Conservation (phyloP, 495 filamentous ascomycete species). For the Achaetomiella virescens region DNA sequence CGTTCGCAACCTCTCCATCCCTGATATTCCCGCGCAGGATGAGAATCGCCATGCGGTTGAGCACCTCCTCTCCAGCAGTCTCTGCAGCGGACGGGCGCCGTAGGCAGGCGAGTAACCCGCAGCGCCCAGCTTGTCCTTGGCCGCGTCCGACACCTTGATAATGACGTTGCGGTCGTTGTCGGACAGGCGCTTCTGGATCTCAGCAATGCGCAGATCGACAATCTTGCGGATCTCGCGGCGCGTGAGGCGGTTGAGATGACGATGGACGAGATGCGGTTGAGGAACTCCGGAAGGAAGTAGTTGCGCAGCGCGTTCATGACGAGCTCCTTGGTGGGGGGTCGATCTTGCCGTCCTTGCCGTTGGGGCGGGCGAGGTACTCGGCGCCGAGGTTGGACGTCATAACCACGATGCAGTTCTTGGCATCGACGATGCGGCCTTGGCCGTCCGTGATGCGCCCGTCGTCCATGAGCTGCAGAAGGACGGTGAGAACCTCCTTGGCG, state of each 20-base stretch:
- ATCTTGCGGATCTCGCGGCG: conserved; percentile 86
- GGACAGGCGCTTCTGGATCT: conserved; percentile 83
- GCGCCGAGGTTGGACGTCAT: conserved; percentile 98
- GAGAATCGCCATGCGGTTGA: conserved; percentile 85
- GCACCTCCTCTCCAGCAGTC: conserved; percentile 94
- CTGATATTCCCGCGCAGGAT: conserved; percentile 77
- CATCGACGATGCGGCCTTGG: conserved; percentile 89
- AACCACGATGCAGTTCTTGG: conserved; percentile 96
- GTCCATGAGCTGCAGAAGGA: conserved; percentile 96
- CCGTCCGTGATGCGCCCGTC: conserved; percentile 98
- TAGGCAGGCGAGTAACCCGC: conserved; percentile 92
- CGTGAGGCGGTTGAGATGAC: conserved; percentile 97
- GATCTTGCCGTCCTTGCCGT: conserved; percentile 72
- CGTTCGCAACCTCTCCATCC: conserved; percentile 76
- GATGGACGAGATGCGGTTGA: conserved; percentile 89
- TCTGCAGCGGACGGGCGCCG: conserved; percentile 78
- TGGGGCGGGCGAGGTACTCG: conserved; percentile 79
- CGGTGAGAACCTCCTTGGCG: conserved; percentile 93
- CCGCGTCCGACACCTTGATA: conserved; percentile 70
- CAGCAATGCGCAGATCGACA: conserved; percentile 80
- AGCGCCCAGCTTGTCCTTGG: conserved; percentile 81
- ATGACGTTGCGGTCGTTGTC: conserved; percentile 74
- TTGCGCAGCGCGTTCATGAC: conserved; percentile 83
- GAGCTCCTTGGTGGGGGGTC: conserved; percentile 77
- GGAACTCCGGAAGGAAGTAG: conserved; percentile 97